Base-by-base conservation (phyloP, 345 rosid species). In the Gossypium herbaceum region DNA sequence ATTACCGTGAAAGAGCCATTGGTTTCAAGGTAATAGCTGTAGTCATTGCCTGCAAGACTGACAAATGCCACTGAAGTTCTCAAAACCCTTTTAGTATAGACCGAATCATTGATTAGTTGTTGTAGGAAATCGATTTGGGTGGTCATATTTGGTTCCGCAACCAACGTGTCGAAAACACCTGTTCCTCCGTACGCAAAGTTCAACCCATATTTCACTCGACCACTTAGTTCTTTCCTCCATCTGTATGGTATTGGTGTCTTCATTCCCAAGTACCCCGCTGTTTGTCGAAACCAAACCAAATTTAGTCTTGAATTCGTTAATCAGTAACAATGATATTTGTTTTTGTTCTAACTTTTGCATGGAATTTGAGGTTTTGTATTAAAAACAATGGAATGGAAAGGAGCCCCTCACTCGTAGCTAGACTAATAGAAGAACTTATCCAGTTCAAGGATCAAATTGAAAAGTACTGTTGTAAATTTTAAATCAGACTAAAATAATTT, bases 151-250 rank as follows among this genome's bases (percentile, higher is more conserved):
- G 97, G 97, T 3, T 59, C 70, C 22, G 80, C 50, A 45, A 17
- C 15, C 10, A 64, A 3, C 5, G 97, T 87, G 22, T 86, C 79
- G 51, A 94, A 91, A 56, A 92, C 94, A 7, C 98, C 94, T 1
- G 94, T 88, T 19, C 97, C 97, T 61, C 97, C 98, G 25, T 74
- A 84, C 0, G 97, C 98, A 68, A 88, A 91, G 73, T 94, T 94
- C 86, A 94, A 81, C 22, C 98, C 97, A 43, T 70, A 64, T 45
- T 70, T 73, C 73, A 85, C 10, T 20, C 74, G 77, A 39, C 78
- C 76, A 0, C 68, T 85, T 8, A 47, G 55, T 12, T 72, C 16
- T 8, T 79, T 77, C 79, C 81, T 83, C 86, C 81, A 82, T 77
- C 69, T 85, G 84, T 84, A 94, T 2, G 94, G 85, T 0, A 89